Evolutionary conservation across 2,329 filamentous ascomycete species (phyloP).

Genomic region (Mariannaea sp.): DNA sequence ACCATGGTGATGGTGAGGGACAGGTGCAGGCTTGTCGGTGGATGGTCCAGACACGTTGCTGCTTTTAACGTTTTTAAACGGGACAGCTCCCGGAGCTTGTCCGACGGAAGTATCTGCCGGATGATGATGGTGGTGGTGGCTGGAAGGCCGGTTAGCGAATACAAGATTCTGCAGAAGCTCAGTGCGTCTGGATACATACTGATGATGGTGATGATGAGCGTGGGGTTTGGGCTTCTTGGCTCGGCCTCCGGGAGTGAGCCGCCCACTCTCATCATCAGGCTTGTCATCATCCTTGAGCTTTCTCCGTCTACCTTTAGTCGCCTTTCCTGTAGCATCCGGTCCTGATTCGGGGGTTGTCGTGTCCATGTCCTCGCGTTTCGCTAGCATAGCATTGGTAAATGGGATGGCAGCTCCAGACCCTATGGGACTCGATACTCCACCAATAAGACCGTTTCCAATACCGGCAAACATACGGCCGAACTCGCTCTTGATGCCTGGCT

Average conservation of each 20-base stretch:
- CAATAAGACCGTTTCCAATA: constrained; percentile 68
- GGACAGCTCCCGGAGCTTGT: constrained; percentile 47
- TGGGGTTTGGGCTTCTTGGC: constrained; percentile 71
- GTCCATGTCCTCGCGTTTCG: constrained; percentile 60
- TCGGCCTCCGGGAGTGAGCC: constrained; percentile 63
- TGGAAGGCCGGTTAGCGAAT: constrained; percentile 34
- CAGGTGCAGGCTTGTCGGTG: constrained; percentile 45
- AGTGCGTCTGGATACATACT: constrained; percentile 52
- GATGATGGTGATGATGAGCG: constrained; percentile 69
- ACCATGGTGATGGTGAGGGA: constrained; percentile 56
- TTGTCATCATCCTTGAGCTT: constrained; percentile 80
- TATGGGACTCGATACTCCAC: constrained; percentile 57
- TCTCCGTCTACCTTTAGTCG: constrained; percentile 62
- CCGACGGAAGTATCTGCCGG: constrained; percentile 52
- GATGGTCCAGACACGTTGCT: constrained; percentile 51
- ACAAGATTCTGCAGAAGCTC: background rate
- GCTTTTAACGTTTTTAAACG: constrained; percentile 58
- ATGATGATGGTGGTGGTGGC: constrained; percentile 64
- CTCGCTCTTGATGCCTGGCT: constrained; percentile 91
- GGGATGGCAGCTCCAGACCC: constrained; percentile 48
- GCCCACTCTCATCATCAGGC: constrained; percentile 69
- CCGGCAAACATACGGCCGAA: constrained; percentile 95
- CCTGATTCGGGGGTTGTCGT: constrained; percentile 50
- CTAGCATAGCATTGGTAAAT: constrained; percentile 51
- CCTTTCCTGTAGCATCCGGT: constrained; percentile 48